A percentile compares a stretch with the other conserved stretches of the same genome.
phyloP scores from a whole-genome alignment of 2,329 filamentous ascomycete genomes.

The Onygenales sp. region DNA sequence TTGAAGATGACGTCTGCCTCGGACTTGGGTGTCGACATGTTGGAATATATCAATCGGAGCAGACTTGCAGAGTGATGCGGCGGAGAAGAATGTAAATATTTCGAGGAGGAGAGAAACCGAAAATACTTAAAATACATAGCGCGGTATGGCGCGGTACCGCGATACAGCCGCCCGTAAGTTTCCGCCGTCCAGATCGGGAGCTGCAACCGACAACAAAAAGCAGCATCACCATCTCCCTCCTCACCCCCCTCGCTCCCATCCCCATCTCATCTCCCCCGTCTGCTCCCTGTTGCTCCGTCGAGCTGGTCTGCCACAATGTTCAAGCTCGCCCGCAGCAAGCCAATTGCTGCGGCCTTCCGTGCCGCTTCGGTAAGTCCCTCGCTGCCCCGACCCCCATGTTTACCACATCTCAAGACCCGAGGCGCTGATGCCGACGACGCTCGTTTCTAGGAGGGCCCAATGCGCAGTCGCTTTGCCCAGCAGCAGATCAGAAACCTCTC shows the following conservation, averaged over 20 bases:
- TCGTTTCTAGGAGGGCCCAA: constrained; percentile 44
- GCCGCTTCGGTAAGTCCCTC: constrained; percentile 58
- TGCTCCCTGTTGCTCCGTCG: not conserved
- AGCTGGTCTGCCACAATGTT: constrained; percentile 56
- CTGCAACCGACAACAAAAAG: not conserved
- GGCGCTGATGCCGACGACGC: not conserved
- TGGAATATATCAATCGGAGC: not conserved
- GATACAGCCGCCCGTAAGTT: not conserved
- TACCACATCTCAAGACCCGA: constrained; percentile 28
- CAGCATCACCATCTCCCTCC: not conserved
- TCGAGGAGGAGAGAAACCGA: no score
- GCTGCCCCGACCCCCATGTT: not conserved
- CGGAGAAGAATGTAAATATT: not conserved
- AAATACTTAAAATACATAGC: not conserved
- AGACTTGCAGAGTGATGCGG: not conserved
- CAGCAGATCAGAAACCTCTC: constrained; percentile 84
- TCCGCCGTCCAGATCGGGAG: not conserved
- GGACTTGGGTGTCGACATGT: constrained; percentile 24
- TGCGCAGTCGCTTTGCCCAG: constrained; percentile 46
- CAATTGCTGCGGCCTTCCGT: constrained; percentile 69
- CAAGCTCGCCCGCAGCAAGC: constrained; percentile 73
- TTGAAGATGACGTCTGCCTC: constrained; percentile 49
- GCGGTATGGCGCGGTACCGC: not conserved
- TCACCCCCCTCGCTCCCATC: not conserved
- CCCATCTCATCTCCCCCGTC: not conserved